Evolutionary conservation across 805 yeast species (phyloP).

Genomic region (Metahyphopichia silvanorum): DNA sequence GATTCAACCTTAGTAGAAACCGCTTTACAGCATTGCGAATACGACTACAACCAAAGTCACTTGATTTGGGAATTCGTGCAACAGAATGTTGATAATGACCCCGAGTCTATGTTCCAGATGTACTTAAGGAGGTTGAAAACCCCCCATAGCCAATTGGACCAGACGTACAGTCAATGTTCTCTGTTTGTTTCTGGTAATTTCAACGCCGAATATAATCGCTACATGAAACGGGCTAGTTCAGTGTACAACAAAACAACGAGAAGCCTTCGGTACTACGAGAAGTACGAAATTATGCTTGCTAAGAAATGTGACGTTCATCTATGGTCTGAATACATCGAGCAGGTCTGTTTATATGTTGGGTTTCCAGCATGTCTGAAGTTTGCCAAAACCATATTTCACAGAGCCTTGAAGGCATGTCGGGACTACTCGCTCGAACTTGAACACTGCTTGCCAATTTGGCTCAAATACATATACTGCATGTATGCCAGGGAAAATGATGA

Average conservation of each 20-base stretch:
- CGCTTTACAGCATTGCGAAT: slow-evolving; percentile 18
- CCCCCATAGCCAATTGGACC: slow-evolving; percentile 42
- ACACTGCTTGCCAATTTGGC: slow-evolving; percentile 27
- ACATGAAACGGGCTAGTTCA: slow-evolving; percentile 35
- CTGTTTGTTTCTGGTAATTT: slow-evolving; percentile 31
- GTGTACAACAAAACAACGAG: slow-evolving; percentile 26
- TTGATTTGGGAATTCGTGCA: slow-evolving; percentile 15
- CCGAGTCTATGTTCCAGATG: slow-evolving; percentile 15
- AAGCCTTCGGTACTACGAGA: slow-evolving; percentile 29
- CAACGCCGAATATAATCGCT: slow-evolving; percentile 24
- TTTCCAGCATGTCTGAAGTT: too few species aligned
- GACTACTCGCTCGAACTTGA: too few species aligned
- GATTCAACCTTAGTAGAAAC: too few species aligned
- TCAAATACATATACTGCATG: slow-evolving; percentile 20
- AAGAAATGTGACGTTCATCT: slow-evolving; percentile 11
- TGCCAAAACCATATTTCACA: slow-evolving; percentile 22
- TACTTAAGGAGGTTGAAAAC: slow-evolving; percentile 28
- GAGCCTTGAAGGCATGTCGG: slow-evolving; percentile 20
- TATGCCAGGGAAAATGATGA: slow-evolving; percentile 14
- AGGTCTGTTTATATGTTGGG: slow-evolving; percentile 22
- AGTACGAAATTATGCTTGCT: slow-evolving; percentile 24
- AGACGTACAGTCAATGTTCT: slow-evolving; percentile 39
- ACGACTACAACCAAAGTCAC: slow-evolving; percentile 21
- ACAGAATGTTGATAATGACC: slow-evolving; percentile 4
- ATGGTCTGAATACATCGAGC: slow-evolving; percentile 34